Evolutionary conservation across 2,329 filamentous ascomycete genomes (phyloP), one percentile per base, ranked within the genome.

Genomic region (Neocatenulostroma microsporum): DNA sequence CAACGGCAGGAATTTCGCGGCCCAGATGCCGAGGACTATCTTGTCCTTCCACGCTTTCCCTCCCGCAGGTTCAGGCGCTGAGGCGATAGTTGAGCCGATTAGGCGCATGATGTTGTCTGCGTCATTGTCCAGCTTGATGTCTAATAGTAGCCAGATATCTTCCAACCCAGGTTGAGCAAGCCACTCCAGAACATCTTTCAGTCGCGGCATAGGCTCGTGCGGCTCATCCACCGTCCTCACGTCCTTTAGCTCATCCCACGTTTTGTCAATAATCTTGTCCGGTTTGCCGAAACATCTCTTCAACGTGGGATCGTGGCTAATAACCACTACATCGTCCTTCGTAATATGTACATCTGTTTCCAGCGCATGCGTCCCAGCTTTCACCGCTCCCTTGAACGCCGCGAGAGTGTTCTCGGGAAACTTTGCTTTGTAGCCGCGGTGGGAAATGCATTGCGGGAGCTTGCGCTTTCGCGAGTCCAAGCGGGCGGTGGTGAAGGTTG

Each of bases 291-390:
- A 95, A 61, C 86, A 94, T 30, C 89, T 75, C 59, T 83, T 80
- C 21, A 95, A 68, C 3, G 76, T 79, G 5, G 74, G 66, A 56
- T 95, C 88, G 76, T 62, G 58, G 26, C 50, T 53, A 3, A 96
- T 64, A 8, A 96, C 84, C 1, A 94, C 82, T 0, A 94, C 79
- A 5, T 81, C 80, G 54, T 96, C 89, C 43, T 73, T 77, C 11
- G 84, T 80, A 21, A 95, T 63, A 57, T 93, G 88, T 7, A 95
- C 62, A 53, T 96, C 89, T 13, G 86, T 93, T 64, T 96, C 89
- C 19, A 96, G 67, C 0, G 82, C 89, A 51, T 93, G 76, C 0
- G 84, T 77, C 14, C 85, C 85, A n/a, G 77, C 78, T 21, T 76
- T 67, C 2, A 89, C 72, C 1, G 87, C 88, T 19, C 73, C 80